phyloP scores from a whole-genome alignment of 805 yeast genomes.

The Hanseniaspora clermontiae region DNA sequence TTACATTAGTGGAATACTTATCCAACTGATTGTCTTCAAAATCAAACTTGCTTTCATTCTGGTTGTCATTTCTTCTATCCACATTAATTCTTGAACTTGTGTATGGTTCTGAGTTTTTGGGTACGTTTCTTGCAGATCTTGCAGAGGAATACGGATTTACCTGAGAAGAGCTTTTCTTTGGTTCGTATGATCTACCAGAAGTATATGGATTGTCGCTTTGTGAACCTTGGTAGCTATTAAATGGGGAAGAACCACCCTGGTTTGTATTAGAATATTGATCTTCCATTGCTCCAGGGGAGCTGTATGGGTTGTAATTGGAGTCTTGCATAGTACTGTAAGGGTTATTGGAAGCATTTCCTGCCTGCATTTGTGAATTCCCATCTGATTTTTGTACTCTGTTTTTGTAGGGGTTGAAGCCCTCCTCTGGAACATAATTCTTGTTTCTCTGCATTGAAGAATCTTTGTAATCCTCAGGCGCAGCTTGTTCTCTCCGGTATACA shows the following conservation, averaged over 20 bases:
- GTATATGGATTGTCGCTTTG: background rate
- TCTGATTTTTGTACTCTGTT: background rate
- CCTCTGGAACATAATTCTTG: background rate
- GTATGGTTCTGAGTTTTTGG: slow-evolving; percentile 14
- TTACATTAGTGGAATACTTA: background rate
- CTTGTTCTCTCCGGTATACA: slow-evolving; percentile 14
- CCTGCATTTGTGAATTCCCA: background rate
- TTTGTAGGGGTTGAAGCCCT: slow-evolving; percentile 5
- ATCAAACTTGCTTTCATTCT: slow-evolving; percentile 17
- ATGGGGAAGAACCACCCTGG: background rate
- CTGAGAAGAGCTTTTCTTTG: background rate
- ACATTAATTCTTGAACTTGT: slow-evolving; percentile 6
- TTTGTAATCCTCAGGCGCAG: slow-evolving; percentile 14
- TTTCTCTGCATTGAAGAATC: background rate
- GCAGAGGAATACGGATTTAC: background rate
- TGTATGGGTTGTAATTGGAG: slow-evolving; percentile 5
- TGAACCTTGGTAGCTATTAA: background rate
- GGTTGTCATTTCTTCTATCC: background rate
- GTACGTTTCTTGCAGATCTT: slow-evolving; percentile 12
- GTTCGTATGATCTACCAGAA: background rate
- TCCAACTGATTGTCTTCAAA: slow-evolving; percentile 18
- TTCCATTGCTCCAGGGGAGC: background rate
- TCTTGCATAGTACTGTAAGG: slow-evolving; percentile 3
- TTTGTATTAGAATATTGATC: background rate
- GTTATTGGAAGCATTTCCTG: background rate